Evolutionary conservation across 2,329 filamentous ascomycete species (phyloP), one percentile per base, ranked within the genome.

Genomic region (Plenodomus tracheiphilus): DNA sequence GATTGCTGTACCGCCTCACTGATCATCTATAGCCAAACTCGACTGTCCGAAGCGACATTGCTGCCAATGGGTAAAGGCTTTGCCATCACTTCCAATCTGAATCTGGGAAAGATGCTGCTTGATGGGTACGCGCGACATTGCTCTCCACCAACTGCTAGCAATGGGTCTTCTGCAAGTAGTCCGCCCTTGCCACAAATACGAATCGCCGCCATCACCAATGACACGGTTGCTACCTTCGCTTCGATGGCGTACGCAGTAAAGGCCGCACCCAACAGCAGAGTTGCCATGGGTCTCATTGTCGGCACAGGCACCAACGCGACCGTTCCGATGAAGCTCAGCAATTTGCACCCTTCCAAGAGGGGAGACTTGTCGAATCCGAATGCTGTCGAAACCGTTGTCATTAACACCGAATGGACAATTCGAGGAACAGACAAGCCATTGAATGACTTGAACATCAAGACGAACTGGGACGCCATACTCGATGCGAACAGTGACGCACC

Each of bases 321-420:
- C 1, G 85, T 93, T 35, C 85, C 88, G 0, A 81, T 94, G 68
- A 82, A 80, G 58, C 74, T 87, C 41, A 79, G 74, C 39, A 80
- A 78, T 47, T 75, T 94, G 16, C 83, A 87, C 53, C 75, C 80
- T 8, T 80, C 78, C 47, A 93, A 93, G 67, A 71, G 79, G 73
- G 47, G 69, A 30, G 52, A 56, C 10, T 43, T 72, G 8, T 74
- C 77, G 5, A 56, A 60, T 4, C 48, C 55, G 2, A 58, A 62
- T 30, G 46, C 46, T 11, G 77, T 87, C 6, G 75, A 81, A n/a
- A 85, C 83, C 57, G 85, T 91, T 13, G 83, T 89, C 4, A 84
- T 93, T 54, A 93, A 93, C 65, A 93, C 89, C 0, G 89, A 94
- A 72, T 92, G 88, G 86, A 89, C 86, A 43, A 91, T 94, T 60